These are phyloP conservation scores for Colletotrichum melonis DNA, from an alignment of 2,329 filamentous ascomycete species.

Conservation along the genomic window DNA sequence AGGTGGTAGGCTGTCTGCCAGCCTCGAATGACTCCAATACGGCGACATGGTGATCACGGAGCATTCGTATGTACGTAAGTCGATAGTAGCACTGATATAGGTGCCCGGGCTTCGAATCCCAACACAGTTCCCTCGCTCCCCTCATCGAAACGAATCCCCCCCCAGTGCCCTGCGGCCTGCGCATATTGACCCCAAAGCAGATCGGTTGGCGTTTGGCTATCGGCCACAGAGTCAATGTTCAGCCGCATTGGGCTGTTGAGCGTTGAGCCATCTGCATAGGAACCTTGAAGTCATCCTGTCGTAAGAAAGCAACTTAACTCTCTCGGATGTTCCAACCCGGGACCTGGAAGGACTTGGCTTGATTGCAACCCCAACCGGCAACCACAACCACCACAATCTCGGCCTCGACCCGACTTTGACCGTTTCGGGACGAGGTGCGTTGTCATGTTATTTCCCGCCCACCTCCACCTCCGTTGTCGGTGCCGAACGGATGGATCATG, in stretches of 20 bases:
- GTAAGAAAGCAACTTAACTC: constrained; percentile 3
- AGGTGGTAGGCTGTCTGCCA: neutral
- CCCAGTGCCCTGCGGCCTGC: neutral
- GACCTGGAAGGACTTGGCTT: constrained; percentile 16
- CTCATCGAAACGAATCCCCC: neutral
- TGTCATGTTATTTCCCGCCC: neutral
- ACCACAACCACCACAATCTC: neutral
- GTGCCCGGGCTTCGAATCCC: neutral
- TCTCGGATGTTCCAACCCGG: constrained; percentile 22
- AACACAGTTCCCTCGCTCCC: neutral
- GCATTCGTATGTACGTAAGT: neutral
- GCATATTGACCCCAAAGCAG: neutral
- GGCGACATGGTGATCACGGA: neutral
- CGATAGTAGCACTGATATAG: neutral
- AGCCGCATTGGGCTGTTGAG: neutral
- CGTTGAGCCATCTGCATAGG: constrained; percentile 7
- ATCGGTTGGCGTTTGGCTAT: neutral
- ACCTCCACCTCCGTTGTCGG: neutral
- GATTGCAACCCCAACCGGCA: neutral
- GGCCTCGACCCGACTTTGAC: constrained; percentile 4
- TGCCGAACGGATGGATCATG: neutral
- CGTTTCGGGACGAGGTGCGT: neutral
- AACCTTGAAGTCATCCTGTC: constrained; percentile 18
- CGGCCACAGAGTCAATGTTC: neutral
- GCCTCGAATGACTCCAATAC: neutral